Evolutionary conservation across 2,329 filamentous ascomycete species (phyloP).

Genomic region (Fusarium aywerte): DNA sequence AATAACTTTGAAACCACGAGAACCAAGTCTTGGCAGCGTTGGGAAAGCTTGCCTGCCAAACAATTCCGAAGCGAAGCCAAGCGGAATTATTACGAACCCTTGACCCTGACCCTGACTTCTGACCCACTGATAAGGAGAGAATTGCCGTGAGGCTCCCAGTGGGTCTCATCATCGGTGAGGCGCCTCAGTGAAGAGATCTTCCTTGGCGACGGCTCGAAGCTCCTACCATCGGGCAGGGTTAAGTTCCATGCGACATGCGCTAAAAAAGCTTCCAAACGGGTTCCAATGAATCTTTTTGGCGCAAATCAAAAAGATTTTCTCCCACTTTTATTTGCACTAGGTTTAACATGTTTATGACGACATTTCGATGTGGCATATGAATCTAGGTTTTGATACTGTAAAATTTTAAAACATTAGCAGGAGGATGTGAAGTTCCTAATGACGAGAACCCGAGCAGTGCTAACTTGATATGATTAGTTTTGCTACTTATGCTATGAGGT

Average conservation of each 20-base stretch:
- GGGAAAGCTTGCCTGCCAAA: background rate
- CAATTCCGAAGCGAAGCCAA: background rate
- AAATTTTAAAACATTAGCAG: background rate
- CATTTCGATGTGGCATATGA: background rate
- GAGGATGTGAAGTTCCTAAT: background rate
- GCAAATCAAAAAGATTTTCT: background rate
- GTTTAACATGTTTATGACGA: slow-evolving; percentile 9
- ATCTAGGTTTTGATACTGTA: background rate
- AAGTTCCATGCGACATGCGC: background rate
- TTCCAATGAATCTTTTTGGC: slow-evolving; percentile 3
- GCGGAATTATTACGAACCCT: background rate
- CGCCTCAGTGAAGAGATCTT: slow-evolving; percentile 16
- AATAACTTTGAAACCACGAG: background rate
- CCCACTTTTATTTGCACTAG: background rate
- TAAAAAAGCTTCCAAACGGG: slow-evolving; percentile 8
- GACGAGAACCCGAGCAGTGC: background rate
- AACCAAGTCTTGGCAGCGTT: background rate
- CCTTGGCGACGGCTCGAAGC: background rate
- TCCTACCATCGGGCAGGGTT: slow-evolving; percentile 4
- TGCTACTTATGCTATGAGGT: background rate
- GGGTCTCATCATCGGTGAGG: slow-evolving; percentile 20
- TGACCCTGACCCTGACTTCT: background rate
- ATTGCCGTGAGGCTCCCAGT: slow-evolving; percentile 18
- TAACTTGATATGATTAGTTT: background rate
- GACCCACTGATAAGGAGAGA: slow-evolving; percentile 21